Base-by-base conservation (phyloP, 352 stramenopile genomes). In the Phytophthora pisi region DNA sequence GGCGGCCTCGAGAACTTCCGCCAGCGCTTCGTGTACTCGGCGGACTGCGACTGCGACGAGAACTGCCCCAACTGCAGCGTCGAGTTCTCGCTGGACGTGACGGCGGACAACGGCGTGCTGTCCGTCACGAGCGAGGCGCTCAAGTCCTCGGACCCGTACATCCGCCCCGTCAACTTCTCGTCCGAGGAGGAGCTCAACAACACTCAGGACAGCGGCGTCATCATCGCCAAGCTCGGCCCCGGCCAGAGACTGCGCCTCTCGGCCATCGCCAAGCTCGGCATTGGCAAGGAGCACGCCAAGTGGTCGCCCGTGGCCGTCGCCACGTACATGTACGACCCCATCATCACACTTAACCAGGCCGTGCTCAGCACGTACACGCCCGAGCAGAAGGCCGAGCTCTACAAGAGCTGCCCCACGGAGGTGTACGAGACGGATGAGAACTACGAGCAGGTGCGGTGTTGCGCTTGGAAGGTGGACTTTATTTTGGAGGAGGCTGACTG, bases 251-350 rank as follows among this genome's bases (percentile, higher is more conserved):
- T 99, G 30, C 97, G 97, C 68, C 84, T 99, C 36, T 97, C 97
- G 51, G 96, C 95, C 8, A 97, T 98, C 58, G 97, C 96, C 51
- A 96, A 98, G 58, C 79, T 95, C 8, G 96, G 97, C 7, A 98
- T 98, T 42, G 91, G 87, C 71, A 99, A 99, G 78, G 96, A 99
- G 75, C 97, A 99, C 73, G 94, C 96, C 65, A 99, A 99, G 86
- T 99, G 96, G 96, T 98, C 86, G 40, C 96, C 97, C 2, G 96
- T 99, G 43, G 93, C 92, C 0, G 95, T 98, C 5, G 96, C 96
- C 13, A 98, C 95, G 38, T 98, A 97, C 72, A 95, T 93, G 82
- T 97, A 96, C 68, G 89, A 97, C 55, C 88, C 90, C 52, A 93
- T 95, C 64, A 96, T 97, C 59, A 95, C 80, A 57, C 76, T 97